Percentiles rank a stretch among this genome's conserved stretches.
Evolutionary conservation across 176 grass and related monocot species (phyloP).

Genomic region (Coix lacrymajobi): DNA sequence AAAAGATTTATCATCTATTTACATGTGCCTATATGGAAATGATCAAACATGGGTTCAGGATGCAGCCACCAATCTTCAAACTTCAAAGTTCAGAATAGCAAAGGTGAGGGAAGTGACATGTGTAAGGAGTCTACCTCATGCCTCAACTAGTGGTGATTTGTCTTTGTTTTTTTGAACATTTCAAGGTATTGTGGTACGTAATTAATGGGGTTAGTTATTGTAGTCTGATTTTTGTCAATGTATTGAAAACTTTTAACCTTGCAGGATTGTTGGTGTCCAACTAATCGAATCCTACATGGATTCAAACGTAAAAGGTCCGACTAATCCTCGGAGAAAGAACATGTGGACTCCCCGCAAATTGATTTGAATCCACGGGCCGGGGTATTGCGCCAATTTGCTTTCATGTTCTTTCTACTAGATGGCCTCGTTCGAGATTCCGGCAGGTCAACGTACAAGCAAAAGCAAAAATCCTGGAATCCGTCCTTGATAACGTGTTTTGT

Average conservation of each 20-base stretch:
- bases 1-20: neutral
- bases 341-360: too few species aligned
- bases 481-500: too few species aligned
- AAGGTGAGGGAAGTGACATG: conserved; percentile 7
- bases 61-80: neutral
- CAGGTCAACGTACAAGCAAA: too few species aligned
- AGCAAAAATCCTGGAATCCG: too few species aligned
- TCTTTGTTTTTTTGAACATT: neutral
- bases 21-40: neutral
- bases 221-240: neutral
- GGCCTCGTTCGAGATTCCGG: too few species aligned
- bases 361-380: too few species aligned
- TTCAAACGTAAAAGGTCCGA: conserved; percentile 1
- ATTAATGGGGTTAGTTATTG: neutral
- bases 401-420: too few species aligned
- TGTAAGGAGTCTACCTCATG: neutral
- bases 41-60: neutral
- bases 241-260: neutral
- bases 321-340: too few species aligned
- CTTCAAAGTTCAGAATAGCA: neutral
- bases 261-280: neutral
- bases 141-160: neutral
- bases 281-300: neutral
- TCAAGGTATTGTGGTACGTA: too few species aligned
- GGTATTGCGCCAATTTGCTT: too few species aligned